Evolutionary conservation across 345 rosid genomes (phyloP), one percentile per base, ranked within the genome.

Genomic region (Lenwebbia sp.): DNA sequence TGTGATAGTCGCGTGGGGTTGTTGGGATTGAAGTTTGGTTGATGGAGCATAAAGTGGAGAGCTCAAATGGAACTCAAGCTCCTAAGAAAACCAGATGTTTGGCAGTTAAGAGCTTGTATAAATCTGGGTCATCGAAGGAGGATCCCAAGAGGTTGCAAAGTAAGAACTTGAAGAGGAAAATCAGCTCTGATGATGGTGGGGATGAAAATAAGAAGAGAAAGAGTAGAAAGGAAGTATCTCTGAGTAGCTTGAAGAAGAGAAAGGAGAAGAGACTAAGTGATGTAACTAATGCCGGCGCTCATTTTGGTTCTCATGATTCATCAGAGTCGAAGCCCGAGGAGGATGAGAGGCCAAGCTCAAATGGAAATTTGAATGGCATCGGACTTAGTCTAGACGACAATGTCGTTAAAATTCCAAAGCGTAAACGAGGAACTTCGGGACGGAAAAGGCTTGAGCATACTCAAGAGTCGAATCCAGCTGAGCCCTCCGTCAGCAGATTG

Each of bases 21-120:
- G 90, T 87, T 86, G 88, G 87, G 86, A 74, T 87, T 89, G 89
- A 86, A 78, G 58, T 90, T 86, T 87, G 89, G 92, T 94, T 91
- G 92, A 97, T 97, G 99, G 99, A 96, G 93, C 90, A 90, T 91
- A 92, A 93, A 86, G 84, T 91, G 89, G 94, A 89, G 83, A 90
- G 88, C 91, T 92, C 95, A 84, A 88, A 93, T 94, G 99, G 95
- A 90, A 92, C 86, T 91, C 95, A 91, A 91, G 89, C 92, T 92
- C 91, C 94, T 84, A 91, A 92, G 91, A 95, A 91, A 90, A 88
- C 97, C 54, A 97, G 98, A 91, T 95, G 98, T 12, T 89, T 97
- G 96, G 99, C 96, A 92, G 94, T 96, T 86, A 97, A 94, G 91
- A 97, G 95, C 90, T 84, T 97, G 57, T 97, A 96, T 87, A 87